Evolutionary conservation across 345 rosid species (phyloP).

Genomic region (Linum tenue): DNA sequence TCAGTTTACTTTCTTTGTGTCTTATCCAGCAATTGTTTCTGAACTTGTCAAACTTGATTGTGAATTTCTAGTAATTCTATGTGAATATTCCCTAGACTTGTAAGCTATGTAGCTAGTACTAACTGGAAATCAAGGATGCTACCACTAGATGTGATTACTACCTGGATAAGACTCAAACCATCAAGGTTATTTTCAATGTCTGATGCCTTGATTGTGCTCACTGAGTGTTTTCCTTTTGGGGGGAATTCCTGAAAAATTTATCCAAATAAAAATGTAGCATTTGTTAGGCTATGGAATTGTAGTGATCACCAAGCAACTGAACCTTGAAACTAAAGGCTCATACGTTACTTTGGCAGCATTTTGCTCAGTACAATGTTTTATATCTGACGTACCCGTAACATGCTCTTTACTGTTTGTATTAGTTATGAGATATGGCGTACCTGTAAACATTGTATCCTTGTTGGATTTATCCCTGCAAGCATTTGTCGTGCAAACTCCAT

Average conservation of each 20-base stretch:
- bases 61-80: too few relatives aligned
- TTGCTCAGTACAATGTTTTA: too few relatives aligned
- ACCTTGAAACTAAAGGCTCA: too few relatives aligned
- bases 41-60: too few relatives aligned
- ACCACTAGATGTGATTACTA: not conserved
- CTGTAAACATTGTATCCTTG: slow-evolving; percentile 45
- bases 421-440: slow-evolving; percentile 17
- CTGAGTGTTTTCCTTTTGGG: slow-evolving; percentile 29
- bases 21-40: too few relatives aligned
- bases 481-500: slow-evolving; percentile 70
- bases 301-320: too few relatives aligned
- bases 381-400: not conserved
- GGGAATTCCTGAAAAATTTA: slow-evolving; percentile 38
- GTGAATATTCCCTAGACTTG: not conserved
- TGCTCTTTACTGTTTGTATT: not conserved
- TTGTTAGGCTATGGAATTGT: not conserved
- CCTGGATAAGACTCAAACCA: slow-evolving; percentile 32
- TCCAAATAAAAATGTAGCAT: not conserved
- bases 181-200: slow-evolving; percentile 39
- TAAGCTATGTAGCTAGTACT: not conserved
- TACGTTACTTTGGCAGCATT: too few relatives aligned
- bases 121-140: not conserved
- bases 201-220: slow-evolving; percentile 28
- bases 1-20: too few relatives aligned
- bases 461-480: slow-evolving; percentile 82